Evolutionary conservation across 2,329 filamentous ascomycete genomes (phyloP).

Genomic region (Botrytis medusae): DNA sequence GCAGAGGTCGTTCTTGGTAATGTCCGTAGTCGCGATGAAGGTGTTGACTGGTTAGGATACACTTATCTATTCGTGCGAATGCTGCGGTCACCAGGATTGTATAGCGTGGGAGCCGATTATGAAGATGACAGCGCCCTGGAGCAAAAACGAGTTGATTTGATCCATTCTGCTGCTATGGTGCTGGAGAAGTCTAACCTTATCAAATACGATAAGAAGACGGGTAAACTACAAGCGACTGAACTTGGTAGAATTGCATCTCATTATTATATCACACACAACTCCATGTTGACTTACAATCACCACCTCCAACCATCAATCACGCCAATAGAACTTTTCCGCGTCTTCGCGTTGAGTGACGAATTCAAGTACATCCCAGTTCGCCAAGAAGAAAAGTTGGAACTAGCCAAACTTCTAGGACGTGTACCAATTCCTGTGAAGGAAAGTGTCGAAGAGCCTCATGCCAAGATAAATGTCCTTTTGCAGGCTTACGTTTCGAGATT

Average conservation of each 20-base stretch:
- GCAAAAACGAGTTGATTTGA: conserved; percentile 95
- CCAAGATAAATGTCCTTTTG: conserved; percentile 96
- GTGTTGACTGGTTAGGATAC: conserved; percentile 98
- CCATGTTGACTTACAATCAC: conserved; percentile 96
- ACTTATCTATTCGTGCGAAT: conserved; percentile 98
- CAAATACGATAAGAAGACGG: conserved; percentile 94
- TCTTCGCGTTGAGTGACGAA: conserved; percentile 93
- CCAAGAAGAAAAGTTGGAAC: conserved; percentile 94
- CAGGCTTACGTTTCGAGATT: conserved; percentile 96
- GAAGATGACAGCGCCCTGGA: conserved; percentile 88
- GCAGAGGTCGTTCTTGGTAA: conserved; percentile 95
- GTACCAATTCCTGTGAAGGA: conserved; percentile 98
- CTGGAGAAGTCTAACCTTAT: conserved; percentile 84
- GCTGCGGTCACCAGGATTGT: conserved; percentile 90
- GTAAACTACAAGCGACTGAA: conserved; percentile 86
- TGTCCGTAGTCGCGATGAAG: conserved; percentile 86
- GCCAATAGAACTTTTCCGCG: conserved; percentile 92
- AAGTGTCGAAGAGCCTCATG: conserved; percentile 92
- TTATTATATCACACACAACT: conserved; percentile 96
- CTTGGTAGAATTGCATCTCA: conserved; percentile 94
- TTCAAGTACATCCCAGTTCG: conserved; percentile 99
- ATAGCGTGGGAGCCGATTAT: conserved; percentile 94
- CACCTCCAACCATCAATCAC: conserved; percentile 91
- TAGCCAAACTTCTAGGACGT: conserved; percentile 83
- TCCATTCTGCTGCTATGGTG: conserved; percentile 87